A percentile compares a stretch with the other conserved stretches of the same genome.
Evolutionary conservation across 1,284 basidiomycete genomes (phyloP).

Genomic region (Cystobasidium pallidum): DNA sequence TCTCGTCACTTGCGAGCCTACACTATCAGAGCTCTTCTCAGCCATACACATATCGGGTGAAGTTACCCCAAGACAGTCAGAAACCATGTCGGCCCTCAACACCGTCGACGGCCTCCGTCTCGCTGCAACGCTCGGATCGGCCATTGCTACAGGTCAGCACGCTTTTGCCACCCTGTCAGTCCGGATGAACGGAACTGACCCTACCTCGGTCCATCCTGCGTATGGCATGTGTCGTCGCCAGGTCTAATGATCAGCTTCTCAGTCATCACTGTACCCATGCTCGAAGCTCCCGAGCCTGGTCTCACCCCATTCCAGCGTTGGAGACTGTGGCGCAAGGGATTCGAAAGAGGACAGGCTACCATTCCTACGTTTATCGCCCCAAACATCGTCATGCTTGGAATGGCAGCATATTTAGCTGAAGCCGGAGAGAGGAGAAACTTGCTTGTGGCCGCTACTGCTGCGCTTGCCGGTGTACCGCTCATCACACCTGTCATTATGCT

Average conservation of each 20-base stretch:
- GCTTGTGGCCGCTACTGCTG: not conserved
- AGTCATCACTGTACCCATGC: conserved; percentile 21
- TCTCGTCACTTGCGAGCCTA: too few species aligned
- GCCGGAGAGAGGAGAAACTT: conserved; percentile 3
- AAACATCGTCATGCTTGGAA: conserved; percentile 2
- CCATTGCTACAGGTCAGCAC: conserved; percentile 10
- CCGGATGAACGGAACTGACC: too few species aligned
- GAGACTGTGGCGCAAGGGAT: conserved; percentile 28
- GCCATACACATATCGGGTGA: too few species aligned
- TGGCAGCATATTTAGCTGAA: conserved; percentile 5
- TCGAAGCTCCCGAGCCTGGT: conserved; percentile 19
- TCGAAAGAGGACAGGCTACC: conserved; percentile 29
- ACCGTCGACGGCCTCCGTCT: not conserved
- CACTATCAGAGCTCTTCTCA: too few species aligned
- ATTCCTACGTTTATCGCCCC: conserved; percentile 7
- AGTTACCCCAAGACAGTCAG: too few species aligned
- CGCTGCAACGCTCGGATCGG: conserved; percentile 6
- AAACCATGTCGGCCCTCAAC: not conserved
- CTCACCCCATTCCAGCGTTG: conserved; percentile 13
- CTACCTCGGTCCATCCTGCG: not conserved
- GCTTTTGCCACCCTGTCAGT: not conserved
- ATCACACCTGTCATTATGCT: conserved; percentile 28
- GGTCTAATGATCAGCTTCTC: conserved; percentile 24
- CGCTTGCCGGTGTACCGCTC: conserved; percentile 1
- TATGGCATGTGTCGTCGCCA: not conserved